Evolutionary conservation across 164 flowering plant genomes (phyloP), one percentile per base, ranked within the genome.

Genomic region (Nelumbo lutea): DNA sequence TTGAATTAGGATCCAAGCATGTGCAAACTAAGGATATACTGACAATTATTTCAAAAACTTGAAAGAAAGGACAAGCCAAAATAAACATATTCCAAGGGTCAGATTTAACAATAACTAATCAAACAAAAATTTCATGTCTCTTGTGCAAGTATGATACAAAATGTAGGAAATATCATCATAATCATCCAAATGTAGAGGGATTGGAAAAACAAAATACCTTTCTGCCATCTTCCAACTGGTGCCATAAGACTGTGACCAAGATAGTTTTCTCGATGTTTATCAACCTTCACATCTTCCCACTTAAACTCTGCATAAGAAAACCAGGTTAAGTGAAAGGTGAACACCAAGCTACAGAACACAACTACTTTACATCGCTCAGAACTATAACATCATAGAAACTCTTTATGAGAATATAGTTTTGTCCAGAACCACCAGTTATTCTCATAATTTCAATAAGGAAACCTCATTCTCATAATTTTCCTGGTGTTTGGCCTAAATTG

Each of bases 171-270:
- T 5, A 15, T 67, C 13, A 58, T 6, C 8, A 48, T 43, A 67
- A 44, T 11, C 15, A 5, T 44, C 42, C 50, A 11, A 5, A 73
- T 53, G 50, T 46, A 11, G n/a, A 27, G 4, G 11, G 44, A 51
- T 64, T 48, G n/a, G 13, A 14, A 41, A n/a, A 59, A 71, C 15
- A 4, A 3, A 5, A 57, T 83, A 94, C 98, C 98, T 89, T 94
- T 94, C 74, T 94, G 98, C 98, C 98, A 94, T 85, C 98, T 90
- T 69, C 98, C 98, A 80, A 94, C 97, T 53, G 98, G 97, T 5
- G 98, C 98, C 79, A 83, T 94, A 77, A 94, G 43, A 76, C 98
- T 94, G 75, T 94, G 98, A 69, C 98, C 98, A 53, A 94, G 79
- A 79, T 90, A 94, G 79, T 94, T 94, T 75, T 94, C 98, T 43